Conservation (phyloP, 306 rosid species). For the Lotus japonicus region DNA sequence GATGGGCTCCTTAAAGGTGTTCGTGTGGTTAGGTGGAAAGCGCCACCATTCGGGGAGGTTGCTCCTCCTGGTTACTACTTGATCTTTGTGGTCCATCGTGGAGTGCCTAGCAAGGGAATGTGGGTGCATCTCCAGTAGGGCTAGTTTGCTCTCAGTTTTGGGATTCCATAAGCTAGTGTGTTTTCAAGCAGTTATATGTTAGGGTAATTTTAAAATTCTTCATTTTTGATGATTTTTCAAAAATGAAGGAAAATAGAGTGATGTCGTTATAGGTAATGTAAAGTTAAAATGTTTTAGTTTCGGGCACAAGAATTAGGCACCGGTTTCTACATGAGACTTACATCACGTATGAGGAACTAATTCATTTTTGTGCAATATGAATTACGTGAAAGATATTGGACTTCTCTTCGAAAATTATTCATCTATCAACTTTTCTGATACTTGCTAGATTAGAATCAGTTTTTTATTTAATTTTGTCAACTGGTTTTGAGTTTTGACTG, state of each 20-base stretch:
- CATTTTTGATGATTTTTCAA: background rate
- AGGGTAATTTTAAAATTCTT: too few species aligned
- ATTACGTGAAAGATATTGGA: too few species aligned
- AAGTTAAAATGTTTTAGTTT: background rate
- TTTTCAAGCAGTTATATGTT: background rate
- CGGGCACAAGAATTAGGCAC: background rate
- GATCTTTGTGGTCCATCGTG: constrained; percentile 62
- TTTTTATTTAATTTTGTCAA: too few species aligned
- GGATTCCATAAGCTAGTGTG: background rate
- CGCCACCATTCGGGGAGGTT: constrained; percentile 38
- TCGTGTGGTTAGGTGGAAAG: background rate
- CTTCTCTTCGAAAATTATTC: too few species aligned
- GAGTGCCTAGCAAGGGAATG: constrained; percentile 56
- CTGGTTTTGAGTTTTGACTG: too few species aligned
- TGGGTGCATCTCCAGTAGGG: constrained; percentile 49
- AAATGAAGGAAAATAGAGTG: background rate
- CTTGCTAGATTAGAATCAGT: too few species aligned
- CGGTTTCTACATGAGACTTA: background rate
- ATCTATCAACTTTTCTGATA: too few species aligned
- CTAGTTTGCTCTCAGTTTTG: background rate
- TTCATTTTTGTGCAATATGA: too few species aligned
- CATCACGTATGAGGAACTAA: too few species aligned
- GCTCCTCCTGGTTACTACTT: constrained; percentile 83
- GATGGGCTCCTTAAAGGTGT: background rate
- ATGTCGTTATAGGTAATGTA: background rate